A percentile compares a stretch with the other conserved stretches of the same genome.
phyloP scores from a whole-genome alignment of 164 flowering plant species.

The Kalanchoe fedtschenkoi region DNA sequence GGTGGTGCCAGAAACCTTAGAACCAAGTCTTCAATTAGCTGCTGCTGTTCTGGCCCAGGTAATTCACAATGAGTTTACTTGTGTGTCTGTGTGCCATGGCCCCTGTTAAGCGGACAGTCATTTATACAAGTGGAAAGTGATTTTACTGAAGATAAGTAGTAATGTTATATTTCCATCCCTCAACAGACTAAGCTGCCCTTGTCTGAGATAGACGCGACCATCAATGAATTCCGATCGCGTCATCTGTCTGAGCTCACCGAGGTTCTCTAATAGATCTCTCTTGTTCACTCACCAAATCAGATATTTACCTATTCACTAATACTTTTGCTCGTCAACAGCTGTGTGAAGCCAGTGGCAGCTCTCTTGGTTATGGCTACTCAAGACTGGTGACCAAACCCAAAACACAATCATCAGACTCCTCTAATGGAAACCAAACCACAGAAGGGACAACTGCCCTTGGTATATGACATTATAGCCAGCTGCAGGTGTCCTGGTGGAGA shows the following conservation, averaged over 20 bases:
- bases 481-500: no score
- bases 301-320: background rate
- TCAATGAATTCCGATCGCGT: constrained; percentile 92
- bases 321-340: constrained; percentile 39
- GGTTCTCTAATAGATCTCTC: constrained; percentile 34
- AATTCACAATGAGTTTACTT: constrained; percentile 5
- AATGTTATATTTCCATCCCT: background rate
- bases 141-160: background rate
- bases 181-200: constrained; percentile 81
- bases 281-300: background rate
- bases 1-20: constrained; percentile 99
- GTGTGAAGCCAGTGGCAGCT: constrained; percentile 81
- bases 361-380: constrained; percentile 89
- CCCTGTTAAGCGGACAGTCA: no score
- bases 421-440: constrained; percentile 52
- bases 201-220: constrained; percentile 89
- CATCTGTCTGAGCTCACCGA: constrained; percentile 95
- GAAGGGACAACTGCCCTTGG: constrained; percentile 91
- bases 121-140: no score
- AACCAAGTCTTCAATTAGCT: constrained; percentile 96
- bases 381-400: constrained; percentile 55
- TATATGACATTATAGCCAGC: constrained; percentile 28
- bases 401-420: constrained; percentile 35
- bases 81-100: no score
- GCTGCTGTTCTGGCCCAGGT: constrained; percentile 99